Base-by-base conservation (phyloP, 1,284 basidiomycete species). In the Kalmanozyma brasiliensis region DNA sequence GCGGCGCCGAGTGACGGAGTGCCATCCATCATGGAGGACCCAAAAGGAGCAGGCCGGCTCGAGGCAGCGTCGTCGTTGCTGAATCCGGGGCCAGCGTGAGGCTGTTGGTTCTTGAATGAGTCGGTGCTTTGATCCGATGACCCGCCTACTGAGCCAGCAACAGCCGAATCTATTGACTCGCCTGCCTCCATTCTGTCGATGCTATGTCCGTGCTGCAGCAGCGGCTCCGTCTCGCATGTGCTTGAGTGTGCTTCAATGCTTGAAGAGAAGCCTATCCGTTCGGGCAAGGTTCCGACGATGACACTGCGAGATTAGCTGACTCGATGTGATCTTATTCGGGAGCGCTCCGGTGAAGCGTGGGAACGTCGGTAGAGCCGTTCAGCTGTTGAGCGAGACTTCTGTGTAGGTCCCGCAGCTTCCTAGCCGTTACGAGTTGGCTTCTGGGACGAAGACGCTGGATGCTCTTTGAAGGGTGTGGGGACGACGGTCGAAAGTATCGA, bases 91-190 rank as follows among this genome's bases (percentile, higher is more conserved):
- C 44, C 19, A 32, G 20, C 10, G 32, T 43, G 49, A 35, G 38
- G 38, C 29, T 49, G 53, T 17, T 49, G 46, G 17, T 24, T 22
- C 5, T 34, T 16, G 11, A 37, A 35, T 17, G 35, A 17, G 23
- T 32, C 46, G 36, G 30, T 19, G 24, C 11, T 30, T 46, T 23
- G 42, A 7, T 22, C 33, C 23, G 47, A 48, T 19, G 26, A 24
- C 17, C 26, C 37, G 33, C 26, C 47, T 17, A 26, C 36, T 14
- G 43, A 26, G 30, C 19, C 23, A 16, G 23, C 40, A 22, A 38
- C 45, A n/a, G 35, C 60, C 41, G 47, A 13, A 52, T 64, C 52
- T 65, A 64, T 65, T 36, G 67, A 70, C 46, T 70, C 67, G 24
- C 67, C 67, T 11, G 61, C 67, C 43, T 70, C 67, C 67, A 70